Base-by-base conservation (phyloP, 495 filamentous ascomycete species). In the Massariosphaeria phaeospora region DNA sequence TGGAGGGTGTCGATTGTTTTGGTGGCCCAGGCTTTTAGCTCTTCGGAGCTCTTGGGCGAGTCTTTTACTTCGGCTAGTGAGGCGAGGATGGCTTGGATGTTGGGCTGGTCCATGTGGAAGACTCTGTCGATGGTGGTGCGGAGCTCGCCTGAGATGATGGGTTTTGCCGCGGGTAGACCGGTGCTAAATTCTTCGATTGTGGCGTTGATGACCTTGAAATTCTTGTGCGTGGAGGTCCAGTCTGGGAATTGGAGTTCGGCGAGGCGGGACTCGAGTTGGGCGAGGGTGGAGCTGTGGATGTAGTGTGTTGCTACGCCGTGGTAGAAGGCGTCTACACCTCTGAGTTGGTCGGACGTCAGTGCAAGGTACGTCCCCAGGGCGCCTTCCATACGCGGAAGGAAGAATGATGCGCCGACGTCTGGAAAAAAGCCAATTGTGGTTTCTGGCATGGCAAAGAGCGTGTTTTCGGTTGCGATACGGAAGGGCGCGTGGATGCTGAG, bases 341-440 rank as follows among this genome's bases (percentile, higher is more conserved):
- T 83, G 44, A 98, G 70, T 51, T 78, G 78, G 64, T 86, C 81
- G 69, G 88, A 88, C 18, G 93, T 98, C 53, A 98, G 75, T 21
- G 85, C 93, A 33, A 97, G 80, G 71, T 96, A 97, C 34, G 88
- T 94, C 29, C 93, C 93, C 35, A 88, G 65, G 47, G 79, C 68
- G 40, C 93, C 93, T 53, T 91, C 81, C 72, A 98, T 82, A 51
- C 89, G 79, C 8, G 93, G 87, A 21, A 98, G 76, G 76, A 96
- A 97, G 75, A 96, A 97, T 17, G 86, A 91, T 47, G 82, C 93
- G 35, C 93, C 93, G 27, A 98, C 94, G 63, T 98, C 93, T 25
- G 94, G 93, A 74, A 97, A 98, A 75, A 96, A 96, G 9, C 93
- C 93, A 62, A 98, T 98, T 8, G 77, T 91, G 2, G 93, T 98